Conservation (phyloP, 2,329 filamentous ascomycete genomes). For the Verticillium albo-atrum region DNA sequence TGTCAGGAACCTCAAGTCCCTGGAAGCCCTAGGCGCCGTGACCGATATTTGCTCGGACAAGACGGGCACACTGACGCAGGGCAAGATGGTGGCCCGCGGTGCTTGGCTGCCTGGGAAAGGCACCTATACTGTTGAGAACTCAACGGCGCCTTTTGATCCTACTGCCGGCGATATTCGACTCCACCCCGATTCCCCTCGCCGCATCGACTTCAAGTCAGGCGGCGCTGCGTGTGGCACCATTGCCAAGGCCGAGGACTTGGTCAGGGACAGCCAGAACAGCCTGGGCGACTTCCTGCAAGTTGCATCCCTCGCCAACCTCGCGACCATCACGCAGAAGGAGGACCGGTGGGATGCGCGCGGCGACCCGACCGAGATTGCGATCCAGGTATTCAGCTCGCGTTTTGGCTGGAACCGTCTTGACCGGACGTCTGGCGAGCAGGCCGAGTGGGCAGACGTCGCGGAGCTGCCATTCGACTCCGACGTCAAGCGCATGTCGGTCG, state of each 20-base stretch:
- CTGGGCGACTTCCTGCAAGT: slow-evolving; percentile 54
- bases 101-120: slow-evolving; percentile 55
- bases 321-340: slow-evolving; percentile 39
- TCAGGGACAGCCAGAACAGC: slow-evolving; percentile 34
- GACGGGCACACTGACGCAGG: slow-evolving; percentile 57
- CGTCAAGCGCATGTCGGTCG: slow-evolving; percentile 70
- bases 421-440: slow-evolving; percentile 42
- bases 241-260: slow-evolving; percentile 24
- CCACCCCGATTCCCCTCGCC: slow-evolving; percentile 16
- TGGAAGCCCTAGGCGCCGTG: slow-evolving; percentile 54
- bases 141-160: slow-evolving; percentile 53
- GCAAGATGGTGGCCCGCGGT: slow-evolving; percentile 59
- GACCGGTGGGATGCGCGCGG: slow-evolving; percentile 56
- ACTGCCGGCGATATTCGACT: slow-evolving; percentile 42
- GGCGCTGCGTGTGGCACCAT: slow-evolving; percentile 17
- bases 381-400: slow-evolving; percentile 66
- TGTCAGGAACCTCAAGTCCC: slow-evolving; percentile 44
- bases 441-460: slow-evolving; percentile 51
- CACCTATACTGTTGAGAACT: slow-evolving; percentile 52
- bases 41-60: slow-evolving; percentile 48
- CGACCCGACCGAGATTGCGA: slow-evolving; percentile 67
- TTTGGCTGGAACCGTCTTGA: slow-evolving; percentile 56
- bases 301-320: slow-evolving; percentile 53
- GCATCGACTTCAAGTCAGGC: slow-evolving; percentile 7
- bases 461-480: slow-evolving; percentile 70